Evolutionary conservation across 2,329 filamentous ascomycete species (phyloP).

Genomic region (Aspergillus luchuensis): DNA sequence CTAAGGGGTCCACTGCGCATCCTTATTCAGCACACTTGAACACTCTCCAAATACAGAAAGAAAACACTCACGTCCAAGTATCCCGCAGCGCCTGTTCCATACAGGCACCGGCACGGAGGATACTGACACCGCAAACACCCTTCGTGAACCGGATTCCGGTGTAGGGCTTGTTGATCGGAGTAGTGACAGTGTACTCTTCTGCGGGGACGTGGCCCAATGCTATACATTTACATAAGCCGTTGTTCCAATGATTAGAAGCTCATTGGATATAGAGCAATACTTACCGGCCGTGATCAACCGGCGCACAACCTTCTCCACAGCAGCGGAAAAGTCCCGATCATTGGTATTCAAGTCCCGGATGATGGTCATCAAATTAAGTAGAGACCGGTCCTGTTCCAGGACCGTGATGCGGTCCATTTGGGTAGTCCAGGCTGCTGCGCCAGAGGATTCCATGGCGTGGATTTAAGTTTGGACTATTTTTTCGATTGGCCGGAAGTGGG

Average conservation of each 20-base stretch:
- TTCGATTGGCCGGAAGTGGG: not conserved
- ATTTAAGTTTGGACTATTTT: not conserved
- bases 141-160: slow-evolving; percentile 17
- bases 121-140: slow-evolving; percentile 36
- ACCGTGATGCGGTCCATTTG: slow-evolving; percentile 6
- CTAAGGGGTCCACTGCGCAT: slow-evolving; percentile 27
- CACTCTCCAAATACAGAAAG: not conserved
- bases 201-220: slow-evolving; percentile 23
- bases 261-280: not conserved
- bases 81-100: slow-evolving; percentile 34
- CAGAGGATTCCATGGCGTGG: not conserved
- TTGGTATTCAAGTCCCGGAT: slow-evolving; percentile 19
- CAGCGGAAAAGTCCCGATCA: slow-evolving; percentile 12
- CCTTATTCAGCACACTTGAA: not conserved
- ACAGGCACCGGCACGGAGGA: slow-evolving; percentile 37
- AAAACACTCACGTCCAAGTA: slow-evolving; percentile 25
- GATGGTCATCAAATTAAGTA: slow-evolving; percentile 21
- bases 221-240: not conserved
- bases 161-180: slow-evolving; percentile 19
- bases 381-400: slow-evolving; percentile 15
- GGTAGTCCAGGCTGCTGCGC: not conserved
- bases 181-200: slow-evolving; percentile 12
- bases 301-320: slow-evolving; percentile 16
- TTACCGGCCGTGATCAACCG: slow-evolving; percentile 16
- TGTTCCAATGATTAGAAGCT: not conserved